These are phyloP conservation scores for Rhynchosporium agropyri DNA, from an alignment of 2,329 filamentous ascomycete species.

Conservation along the genomic window DNA sequence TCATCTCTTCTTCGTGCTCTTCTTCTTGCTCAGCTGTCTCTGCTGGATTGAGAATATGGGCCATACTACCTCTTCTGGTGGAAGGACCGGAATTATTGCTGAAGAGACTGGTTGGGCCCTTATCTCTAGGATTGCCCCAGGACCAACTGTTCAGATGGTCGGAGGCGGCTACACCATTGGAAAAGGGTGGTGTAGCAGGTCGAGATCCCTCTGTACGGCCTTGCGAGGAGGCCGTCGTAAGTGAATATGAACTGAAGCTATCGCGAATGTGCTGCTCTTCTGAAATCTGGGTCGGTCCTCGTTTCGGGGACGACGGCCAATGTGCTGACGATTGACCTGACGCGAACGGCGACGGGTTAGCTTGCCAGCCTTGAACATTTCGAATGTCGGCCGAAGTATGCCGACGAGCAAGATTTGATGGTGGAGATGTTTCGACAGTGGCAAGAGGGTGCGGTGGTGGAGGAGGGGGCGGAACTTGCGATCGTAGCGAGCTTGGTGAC, in stretches of 20 bases:
- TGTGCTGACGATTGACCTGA: constrained; percentile 63
- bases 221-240: constrained; percentile 40
- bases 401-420: constrained; percentile 73
- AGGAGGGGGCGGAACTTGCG: constrained; percentile 63
- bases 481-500: constrained; percentile 73
- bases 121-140: constrained; percentile 40
- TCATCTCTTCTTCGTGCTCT: constrained; percentile 66
- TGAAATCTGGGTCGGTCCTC: constrained; percentile 47
- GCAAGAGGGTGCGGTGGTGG: constrained; percentile 67
- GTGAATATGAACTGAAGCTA: constrained; percentile 66
- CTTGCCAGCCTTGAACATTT: constrained; percentile 73
- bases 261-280: constrained; percentile 65
- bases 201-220: constrained; percentile 38
- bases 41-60: constrained; percentile 70
- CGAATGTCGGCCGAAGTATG: constrained; percentile 97
- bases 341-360: constrained; percentile 65
- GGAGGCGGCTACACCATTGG: constrained; percentile 35
- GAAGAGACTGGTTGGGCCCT: constrained; percentile 35
- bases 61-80: constrained; percentile 71
- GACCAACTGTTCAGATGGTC: constrained; percentile 43
- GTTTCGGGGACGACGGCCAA: constrained; percentile 69
- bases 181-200: constrained; percentile 41
- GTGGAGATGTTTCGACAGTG: constrained; percentile 58
- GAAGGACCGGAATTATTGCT: constrained; percentile 58
- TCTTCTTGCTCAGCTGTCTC: constrained; percentile 68